Base-by-base conservation (phyloP, 148 eudicot genomes). In the Camellia japonica region DNA sequence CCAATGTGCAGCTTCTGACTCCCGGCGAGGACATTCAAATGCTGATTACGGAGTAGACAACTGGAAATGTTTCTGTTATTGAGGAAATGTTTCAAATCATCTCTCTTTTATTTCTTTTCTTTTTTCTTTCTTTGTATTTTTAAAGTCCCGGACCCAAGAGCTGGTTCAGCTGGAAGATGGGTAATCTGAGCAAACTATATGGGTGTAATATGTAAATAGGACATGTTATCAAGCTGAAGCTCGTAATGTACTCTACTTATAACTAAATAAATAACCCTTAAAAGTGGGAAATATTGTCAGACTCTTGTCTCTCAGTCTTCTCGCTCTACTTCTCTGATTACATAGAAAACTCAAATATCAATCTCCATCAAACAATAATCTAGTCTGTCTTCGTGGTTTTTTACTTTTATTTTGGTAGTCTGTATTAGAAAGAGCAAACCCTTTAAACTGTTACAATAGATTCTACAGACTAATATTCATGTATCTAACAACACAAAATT, bases 31-130 rank as follows among this genome's bases (percentile, higher is more conserved):
- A 90, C 13, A 77, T 90, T 54, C 86, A 81, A 18, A 88, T 90
- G 90, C 85, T 93, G 16, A 54, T 91, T 54, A 93, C 94, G 0
- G 93, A 93, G 43, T 93, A 91, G 84, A 68, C 38, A 15, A 12
- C 13, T 2, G 16, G 60, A 42, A 44, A 18, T 43, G 60, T 61
- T 5, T 51, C 47, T 30, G 60, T 49, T 23, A 16, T n/a, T 23
- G 59, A 7, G 23, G 14, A 65, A 52, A 3, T 46, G 19, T 41
- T 8, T 3, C 18, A 19, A 16, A 49, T 65, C 43, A 30, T 14
- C 6, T 16, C 5, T 19, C 38, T 54, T 41, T 7, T 23, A 1
- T 23, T 71, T 79, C 5, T 46, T 43, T 5, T 51, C 9, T 5
- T 51, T 9, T 5, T 51, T 51, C 7, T 3, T 43, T 16, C 20